These are phyloP conservation scores for Peltaster fructicola DNA, from an alignment of 2,329 filamentous ascomycete species.

Conservation along the genomic window DNA sequence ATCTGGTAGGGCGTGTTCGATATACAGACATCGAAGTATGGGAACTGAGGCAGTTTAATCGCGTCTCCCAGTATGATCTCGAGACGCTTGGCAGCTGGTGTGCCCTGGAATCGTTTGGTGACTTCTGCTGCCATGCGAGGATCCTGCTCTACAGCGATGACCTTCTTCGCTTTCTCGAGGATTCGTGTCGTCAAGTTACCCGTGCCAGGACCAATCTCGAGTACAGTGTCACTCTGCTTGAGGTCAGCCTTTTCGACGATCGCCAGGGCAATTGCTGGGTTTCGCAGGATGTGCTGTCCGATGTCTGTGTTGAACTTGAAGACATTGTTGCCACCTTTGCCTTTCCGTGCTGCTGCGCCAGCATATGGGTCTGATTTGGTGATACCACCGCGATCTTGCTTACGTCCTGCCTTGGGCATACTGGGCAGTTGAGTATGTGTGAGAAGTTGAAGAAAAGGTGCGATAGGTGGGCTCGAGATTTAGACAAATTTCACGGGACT, in stretches of 20 bases:
- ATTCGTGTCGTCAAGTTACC: slow-evolving; percentile 83
- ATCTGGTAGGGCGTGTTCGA: slow-evolving; percentile 65
- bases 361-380: slow-evolving; percentile 27
- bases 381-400: slow-evolving; percentile 18
- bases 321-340: slow-evolving; percentile 51
- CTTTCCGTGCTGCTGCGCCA: slow-evolving; percentile 27
- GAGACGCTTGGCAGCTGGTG: slow-evolving; percentile 63
- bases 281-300: slow-evolving; percentile 84
- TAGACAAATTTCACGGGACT: too few relatives aligned
- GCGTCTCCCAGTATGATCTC: slow-evolving; percentile 84
- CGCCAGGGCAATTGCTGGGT: slow-evolving; percentile 64
- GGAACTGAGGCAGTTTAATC: slow-evolving; percentile 63
- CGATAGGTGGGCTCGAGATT: too few relatives aligned
- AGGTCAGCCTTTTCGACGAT: slow-evolving; percentile 77
- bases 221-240: slow-evolving; percentile 75
- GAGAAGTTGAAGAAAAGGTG: neutral
- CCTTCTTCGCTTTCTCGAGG: slow-evolving; percentile 67
- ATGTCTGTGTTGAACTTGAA: slow-evolving; percentile 95
- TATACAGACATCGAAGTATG: slow-evolving; percentile 70
- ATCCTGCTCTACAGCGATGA: slow-evolving; percentile 80
- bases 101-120: slow-evolving; percentile 83
- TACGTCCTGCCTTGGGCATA: slow-evolving; percentile 27
- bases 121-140: slow-evolving; percentile 93
- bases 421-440: slow-evolving; percentile 9
- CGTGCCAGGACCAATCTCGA: slow-evolving; percentile 83